Evolutionary conservation across 148 eudicot genomes (phyloP), one percentile per base, ranked within the genome.

Genomic region (Bassia scoparia): DNA sequence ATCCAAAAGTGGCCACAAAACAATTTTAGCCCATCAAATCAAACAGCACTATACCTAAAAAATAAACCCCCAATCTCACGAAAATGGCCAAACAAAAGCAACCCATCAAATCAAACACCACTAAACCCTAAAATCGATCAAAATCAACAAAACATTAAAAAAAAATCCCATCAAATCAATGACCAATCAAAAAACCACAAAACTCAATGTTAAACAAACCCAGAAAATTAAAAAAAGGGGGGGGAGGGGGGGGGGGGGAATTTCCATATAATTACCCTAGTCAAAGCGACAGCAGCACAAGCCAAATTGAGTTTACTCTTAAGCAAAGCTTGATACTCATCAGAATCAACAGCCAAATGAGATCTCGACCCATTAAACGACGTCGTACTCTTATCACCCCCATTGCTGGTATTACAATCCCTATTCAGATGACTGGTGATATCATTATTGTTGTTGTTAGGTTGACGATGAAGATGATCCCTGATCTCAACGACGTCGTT

Each of bases 201-300:
- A 43, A 20, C 1, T 4, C 34, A 46, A 34, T 26, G 15, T 29
- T 1, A 8, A 44, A 37, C 5, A 7, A 30, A 4, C 23, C 21
- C 26, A 59, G 10, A 37, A 44, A 73, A 24, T 1, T 20, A 33
- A 11, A 53, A n/a, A 33, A 4, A 34, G 2, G 26, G 7, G 9
- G n/a, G 6, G 21, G 12, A 5, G 20, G 53, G 12, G 12, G 17
- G 1, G 44, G 44, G 44, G 44, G 44, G 44, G 11, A 48, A 48
- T 48, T 48, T 48, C n/a, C n/a, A 5, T 2, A 5, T 4, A 79
- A 37, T 4, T 72, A 93, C 98, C 86, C 89, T 78, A 24, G 87
- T 82, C 85, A 84, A 73, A 61, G 98, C 98, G 31, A 90, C 93
- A 72, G 98, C 98, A 46, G 93, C 94, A 71, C 98, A 93, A 7